A percentile compares a stretch with the other conserved stretches of the same genome.
These are phyloP conservation scores for Dothideomycetidae sp. DNA, from an alignment of 2,329 filamentous ascomycete species.

Conservation along the genomic window DNA sequence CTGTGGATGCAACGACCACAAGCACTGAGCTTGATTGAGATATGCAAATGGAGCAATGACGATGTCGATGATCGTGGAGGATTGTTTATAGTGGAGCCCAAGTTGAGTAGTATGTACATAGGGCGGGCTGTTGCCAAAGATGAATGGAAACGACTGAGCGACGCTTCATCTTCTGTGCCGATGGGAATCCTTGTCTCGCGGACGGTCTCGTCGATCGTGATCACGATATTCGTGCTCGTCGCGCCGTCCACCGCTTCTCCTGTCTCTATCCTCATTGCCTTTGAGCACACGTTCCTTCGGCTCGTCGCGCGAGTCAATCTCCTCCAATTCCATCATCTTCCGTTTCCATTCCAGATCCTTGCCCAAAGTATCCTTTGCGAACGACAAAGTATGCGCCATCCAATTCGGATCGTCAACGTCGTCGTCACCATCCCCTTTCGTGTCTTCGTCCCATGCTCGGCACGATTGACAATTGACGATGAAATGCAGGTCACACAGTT, in stretches of 20 bases:
- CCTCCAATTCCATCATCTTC: constrained; percentile 74
- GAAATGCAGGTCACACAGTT: constrained; percentile 85
- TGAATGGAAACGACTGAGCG: too few relatives aligned
- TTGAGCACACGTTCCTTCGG: constrained; percentile 38
- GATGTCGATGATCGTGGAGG: too few relatives aligned
- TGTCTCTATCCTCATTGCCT: constrained; percentile 45
- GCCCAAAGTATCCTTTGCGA: constrained; percentile 77
- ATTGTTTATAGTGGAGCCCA: too few relatives aligned
- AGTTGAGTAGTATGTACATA: too few relatives aligned
- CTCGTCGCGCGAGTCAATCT: constrained; percentile 76
- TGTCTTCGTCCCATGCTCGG: constrained; percentile 65
- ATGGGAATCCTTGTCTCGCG: too few relatives aligned
- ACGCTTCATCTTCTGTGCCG: too few relatives aligned
- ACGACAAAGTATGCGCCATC: constrained; percentile 75
- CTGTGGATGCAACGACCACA: constrained; percentile 12
- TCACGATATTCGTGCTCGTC: constrained; percentile 1
- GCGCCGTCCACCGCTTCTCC: constrained; percentile 37
- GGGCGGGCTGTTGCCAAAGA: too few relatives aligned
- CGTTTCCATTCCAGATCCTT: constrained; percentile 83
- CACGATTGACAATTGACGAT: constrained; percentile 92
- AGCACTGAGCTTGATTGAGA: too few relatives aligned
- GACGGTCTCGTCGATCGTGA: neutral
- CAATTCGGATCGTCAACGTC: constrained; percentile 52
- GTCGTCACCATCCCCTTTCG: constrained; percentile 35
- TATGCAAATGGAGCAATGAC: too few relatives aligned